Conservation (phyloP, 768 basidiomycete species). For the Boletus speciosus region DNA sequence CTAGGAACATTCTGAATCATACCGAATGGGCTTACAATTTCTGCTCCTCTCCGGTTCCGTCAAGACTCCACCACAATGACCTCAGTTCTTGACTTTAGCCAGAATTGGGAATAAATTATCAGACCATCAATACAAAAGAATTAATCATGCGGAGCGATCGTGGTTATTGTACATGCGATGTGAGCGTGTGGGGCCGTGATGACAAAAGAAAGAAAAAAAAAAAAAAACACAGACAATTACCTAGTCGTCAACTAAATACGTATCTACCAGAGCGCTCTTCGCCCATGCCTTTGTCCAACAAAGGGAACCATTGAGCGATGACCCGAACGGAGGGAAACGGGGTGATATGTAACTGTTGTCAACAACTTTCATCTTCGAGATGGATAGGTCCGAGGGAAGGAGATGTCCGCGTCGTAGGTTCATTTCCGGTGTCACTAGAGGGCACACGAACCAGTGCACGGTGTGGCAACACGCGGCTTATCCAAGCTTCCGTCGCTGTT, state of each 20-base stretch:
- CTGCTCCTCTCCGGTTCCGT: no score
- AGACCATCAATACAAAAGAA: constrained; percentile 8
- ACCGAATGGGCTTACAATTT: no score
- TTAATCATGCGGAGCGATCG: background rate
- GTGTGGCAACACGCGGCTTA: constrained; percentile 28
- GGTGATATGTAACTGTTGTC: background rate
- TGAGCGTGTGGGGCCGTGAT: constrained; percentile 1
- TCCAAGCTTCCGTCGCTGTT: constrained; percentile 67
- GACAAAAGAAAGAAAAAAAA: background rate
- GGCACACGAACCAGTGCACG: background rate
- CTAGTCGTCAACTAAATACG: background rate
- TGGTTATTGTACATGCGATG: constrained; percentile 11
- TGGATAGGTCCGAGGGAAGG: constrained; percentile 20
- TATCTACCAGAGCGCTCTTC: background rate
- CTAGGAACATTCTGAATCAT: no score
- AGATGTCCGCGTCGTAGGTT: background rate
- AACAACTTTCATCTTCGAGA: constrained; percentile 12
- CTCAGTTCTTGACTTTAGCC: no score
- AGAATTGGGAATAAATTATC: background rate
- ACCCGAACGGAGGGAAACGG: background rate
- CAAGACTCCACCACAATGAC: no score
- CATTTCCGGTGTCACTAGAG: constrained; percentile 1
- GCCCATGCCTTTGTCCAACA: background rate
- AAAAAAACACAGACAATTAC: constrained; percentile 1
- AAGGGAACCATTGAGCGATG: background rate